Conservation (phyloP, 495 filamentous ascomycete genomes). For the Gamarada debralockiae region DNA sequence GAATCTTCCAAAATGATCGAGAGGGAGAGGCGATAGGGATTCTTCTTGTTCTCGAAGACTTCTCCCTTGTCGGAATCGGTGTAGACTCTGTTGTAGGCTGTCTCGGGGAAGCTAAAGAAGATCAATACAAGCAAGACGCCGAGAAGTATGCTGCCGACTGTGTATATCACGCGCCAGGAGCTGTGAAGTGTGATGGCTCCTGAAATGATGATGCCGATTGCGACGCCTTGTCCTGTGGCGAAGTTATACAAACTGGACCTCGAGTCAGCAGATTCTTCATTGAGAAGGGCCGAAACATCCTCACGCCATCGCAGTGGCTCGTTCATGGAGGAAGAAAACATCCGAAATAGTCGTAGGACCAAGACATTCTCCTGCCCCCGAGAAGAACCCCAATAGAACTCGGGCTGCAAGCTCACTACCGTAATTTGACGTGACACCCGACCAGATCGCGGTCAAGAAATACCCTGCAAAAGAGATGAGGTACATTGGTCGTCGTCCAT, state of each 20-base stretch:
- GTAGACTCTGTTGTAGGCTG: slow-evolving; percentile 37
- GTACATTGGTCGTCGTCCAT: slow-evolving; percentile 50
- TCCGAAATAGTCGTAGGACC: slow-evolving; percentile 49
- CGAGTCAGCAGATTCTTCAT: neutral
- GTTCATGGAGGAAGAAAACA: slow-evolving; percentile 54
- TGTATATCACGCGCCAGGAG: slow-evolving; percentile 47
- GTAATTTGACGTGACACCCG: slow-evolving; percentile 34
- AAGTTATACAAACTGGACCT: slow-evolving; percentile 37
- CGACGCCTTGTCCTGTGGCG: slow-evolving; percentile 39
- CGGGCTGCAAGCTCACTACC: slow-evolving; percentile 36
- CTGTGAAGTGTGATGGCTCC: slow-evolving; percentile 45
- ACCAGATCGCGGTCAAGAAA: slow-evolving; percentile 39
- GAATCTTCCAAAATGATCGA: slow-evolving; percentile 9
- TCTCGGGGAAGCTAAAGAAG: slow-evolving; percentile 50
- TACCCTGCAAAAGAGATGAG: slow-evolving; percentile 44
- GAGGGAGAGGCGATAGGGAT: slow-evolving; percentile 7
- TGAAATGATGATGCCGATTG: slow-evolving; percentile 41
- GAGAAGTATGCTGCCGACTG: slow-evolving; percentile 39
- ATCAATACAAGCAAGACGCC: slow-evolving; percentile 39
- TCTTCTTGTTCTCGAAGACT: slow-evolving; percentile 9
- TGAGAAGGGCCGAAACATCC: neutral
- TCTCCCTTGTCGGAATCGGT: slow-evolving; percentile 1
- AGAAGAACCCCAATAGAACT: slow-evolving; percentile 46
- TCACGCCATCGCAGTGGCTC: slow-evolving; percentile 40
- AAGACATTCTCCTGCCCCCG: slow-evolving; percentile 49